phyloP scores from a whole-genome alignment of 2,329 filamentous ascomycete genomes.

The Arthroderma uncinatum region DNA sequence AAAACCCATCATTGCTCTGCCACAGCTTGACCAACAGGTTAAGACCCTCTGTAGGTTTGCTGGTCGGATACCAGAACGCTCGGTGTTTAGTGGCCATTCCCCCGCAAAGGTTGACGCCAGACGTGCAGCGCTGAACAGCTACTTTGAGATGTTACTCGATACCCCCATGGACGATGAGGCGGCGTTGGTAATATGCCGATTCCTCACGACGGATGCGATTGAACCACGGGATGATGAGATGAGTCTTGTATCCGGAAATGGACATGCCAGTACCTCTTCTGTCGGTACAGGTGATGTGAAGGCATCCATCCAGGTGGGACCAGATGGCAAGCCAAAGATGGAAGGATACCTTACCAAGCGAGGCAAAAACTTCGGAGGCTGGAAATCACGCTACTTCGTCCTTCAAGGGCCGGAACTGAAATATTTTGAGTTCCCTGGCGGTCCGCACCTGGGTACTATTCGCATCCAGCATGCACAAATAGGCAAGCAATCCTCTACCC shows the following conservation, averaged over 20 bases:
- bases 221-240: conserved; percentile 44
- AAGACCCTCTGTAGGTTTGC: conserved; percentile 62
- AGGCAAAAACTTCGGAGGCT: conserved; percentile 97
- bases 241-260: conserved; percentile 35
- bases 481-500: conserved; percentile 68
- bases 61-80: conserved; percentile 63
- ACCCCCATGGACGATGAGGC: conserved; percentile 66
- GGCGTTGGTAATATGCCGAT: conserved; percentile 73
- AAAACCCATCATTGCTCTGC: conserved; percentile 73
- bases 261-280: conserved; percentile 16
- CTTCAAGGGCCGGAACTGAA: conserved; percentile 62
- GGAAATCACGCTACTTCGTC: conserved; percentile 75
- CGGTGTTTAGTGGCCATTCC: conserved; percentile 81
- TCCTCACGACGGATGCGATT: conserved; percentile 60
- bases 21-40: conserved; percentile 69
- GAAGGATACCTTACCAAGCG: conserved; percentile 91
- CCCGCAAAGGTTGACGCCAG: conserved; percentile 87
- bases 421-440: conserved; percentile 86
- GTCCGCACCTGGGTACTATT: conserved; percentile 83
- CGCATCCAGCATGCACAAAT: conserved; percentile 86
- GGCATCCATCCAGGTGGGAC: conserved; percentile 35
- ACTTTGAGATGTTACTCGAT: conserved; percentile 76
- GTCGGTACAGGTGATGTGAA: conserved; percentile 12
- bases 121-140: conserved; percentile 66
- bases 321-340: conserved; percentile 58